Conservation (phyloP, 441 rosid species). For the Adansonia rubrostipa region DNA sequence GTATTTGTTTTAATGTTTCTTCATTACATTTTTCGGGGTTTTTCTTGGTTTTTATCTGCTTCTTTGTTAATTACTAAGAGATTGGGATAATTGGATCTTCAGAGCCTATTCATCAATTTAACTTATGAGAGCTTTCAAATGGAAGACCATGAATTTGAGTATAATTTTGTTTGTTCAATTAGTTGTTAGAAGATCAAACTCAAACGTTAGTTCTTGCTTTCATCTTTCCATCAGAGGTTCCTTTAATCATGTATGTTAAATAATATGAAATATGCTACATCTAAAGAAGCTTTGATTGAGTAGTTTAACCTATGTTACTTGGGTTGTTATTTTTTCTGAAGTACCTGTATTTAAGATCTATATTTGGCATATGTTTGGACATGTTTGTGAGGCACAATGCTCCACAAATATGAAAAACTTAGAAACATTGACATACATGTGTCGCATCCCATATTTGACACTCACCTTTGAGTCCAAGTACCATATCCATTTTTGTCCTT, state of each 20-base stretch:
- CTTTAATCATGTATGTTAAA: neutral
- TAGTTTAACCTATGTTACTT: neutral
- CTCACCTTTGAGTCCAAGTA: neutral
- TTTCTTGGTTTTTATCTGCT: neutral
- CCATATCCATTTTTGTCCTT: neutral
- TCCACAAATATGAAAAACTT: neutral
- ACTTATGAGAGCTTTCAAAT: constrained; percentile 1
- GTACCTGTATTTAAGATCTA: neutral
- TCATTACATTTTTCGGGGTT: neutral
- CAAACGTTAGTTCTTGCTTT: neutral
- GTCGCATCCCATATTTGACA: neutral
- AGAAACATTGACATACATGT: neutral
- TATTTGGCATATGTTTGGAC: neutral
- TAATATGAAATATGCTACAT: neutral
- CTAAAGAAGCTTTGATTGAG: neutral
- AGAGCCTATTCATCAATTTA: neutral
- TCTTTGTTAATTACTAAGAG: neutral
- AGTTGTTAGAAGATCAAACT: neutral
- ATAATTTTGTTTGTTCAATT: neutral
- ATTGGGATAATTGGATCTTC: neutral
- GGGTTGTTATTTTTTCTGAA: neutral
- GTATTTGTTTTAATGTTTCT: constrained; percentile 35
- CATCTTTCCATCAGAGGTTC: neutral
- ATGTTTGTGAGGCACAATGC: neutral
- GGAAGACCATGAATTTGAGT: neutral